A percentile compares a stretch with the other conserved stretches of the same genome.
Conservation (phyloP, 2,329 filamentous ascomycete species). For the Colletotrichum trifolii region DNA sequence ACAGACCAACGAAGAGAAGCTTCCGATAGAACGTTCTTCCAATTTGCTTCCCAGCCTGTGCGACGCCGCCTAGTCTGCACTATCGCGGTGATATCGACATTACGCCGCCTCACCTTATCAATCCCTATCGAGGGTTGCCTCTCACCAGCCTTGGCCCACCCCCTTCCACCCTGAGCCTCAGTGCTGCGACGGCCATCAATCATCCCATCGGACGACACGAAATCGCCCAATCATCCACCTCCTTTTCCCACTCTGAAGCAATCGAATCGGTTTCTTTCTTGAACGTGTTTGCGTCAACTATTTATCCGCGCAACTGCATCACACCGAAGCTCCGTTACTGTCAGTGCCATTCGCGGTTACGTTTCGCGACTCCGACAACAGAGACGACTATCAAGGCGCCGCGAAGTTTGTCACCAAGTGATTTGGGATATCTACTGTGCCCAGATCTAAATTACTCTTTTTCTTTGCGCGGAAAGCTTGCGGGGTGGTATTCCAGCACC, state of each 20-base stretch:
- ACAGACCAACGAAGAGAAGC: conserved; percentile 9
- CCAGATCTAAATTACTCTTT: background rate
- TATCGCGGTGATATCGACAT: conserved; percentile 10
- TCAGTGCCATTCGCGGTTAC: too few relatives aligned
- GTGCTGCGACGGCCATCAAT: conserved; percentile 16
- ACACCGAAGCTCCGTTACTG: background rate
- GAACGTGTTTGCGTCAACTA: conserved; percentile 23
- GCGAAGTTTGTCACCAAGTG: conserved; percentile 4
- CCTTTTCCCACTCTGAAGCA: conserved; percentile 2
- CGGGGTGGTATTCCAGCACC: conserved; percentile 54
- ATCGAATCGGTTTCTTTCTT: conserved; percentile 8
- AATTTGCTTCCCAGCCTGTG: background rate
- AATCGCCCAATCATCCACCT: conserved; percentile 26
- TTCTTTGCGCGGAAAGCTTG: conserved; percentile 31
- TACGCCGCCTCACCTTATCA: conserved; percentile 24
- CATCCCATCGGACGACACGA: conserved; percentile 26
- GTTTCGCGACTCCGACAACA: background rate
- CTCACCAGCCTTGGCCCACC: conserved; percentile 34
- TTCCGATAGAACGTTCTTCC: too few relatives aligned
- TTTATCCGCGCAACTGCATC: conserved; percentile 8
- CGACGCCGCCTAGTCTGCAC: background rate
- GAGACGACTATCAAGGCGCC: background rate
- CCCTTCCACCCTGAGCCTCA: conserved; percentile 18
- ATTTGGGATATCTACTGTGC: conserved; percentile 23
- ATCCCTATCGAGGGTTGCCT: conserved; percentile 23